Percentiles rank a stretch among this genome's conserved stretches.
These are phyloP conservation scores for Pueraria montana DNA, from an alignment of 306 rosid genomes.

Conservation along the genomic window DNA sequence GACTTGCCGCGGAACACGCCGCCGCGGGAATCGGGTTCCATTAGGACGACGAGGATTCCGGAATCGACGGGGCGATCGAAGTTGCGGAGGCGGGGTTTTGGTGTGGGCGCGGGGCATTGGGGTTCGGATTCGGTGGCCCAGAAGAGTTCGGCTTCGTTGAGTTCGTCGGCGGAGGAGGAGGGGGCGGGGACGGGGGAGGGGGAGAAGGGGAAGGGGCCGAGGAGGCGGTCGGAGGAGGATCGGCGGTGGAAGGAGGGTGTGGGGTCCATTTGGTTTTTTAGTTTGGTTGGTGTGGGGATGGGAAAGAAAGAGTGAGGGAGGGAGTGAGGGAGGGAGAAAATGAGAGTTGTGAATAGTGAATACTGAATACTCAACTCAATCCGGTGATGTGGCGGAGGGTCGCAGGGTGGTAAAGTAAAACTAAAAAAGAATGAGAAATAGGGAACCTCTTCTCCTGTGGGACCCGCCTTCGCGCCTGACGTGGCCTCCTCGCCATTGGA, in stretches of 20 bases:
- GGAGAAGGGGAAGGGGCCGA: constrained; percentile 55
- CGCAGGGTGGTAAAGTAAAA: constrained; percentile 20
- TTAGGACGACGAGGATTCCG: constrained; percentile 68
- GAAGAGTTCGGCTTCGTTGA: constrained; percentile 80
- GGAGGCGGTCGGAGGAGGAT: constrained; percentile 69
- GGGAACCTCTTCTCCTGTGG: neutral
- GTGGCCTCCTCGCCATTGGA: neutral
- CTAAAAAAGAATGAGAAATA: neutral
- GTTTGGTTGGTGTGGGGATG: neutral
- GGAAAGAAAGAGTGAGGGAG: neutral
- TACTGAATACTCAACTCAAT: neutral
- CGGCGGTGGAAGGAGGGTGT: constrained; percentile 59
- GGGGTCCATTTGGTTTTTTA: constrained; percentile 61
- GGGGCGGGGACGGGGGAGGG: neutral
- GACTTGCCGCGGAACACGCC: constrained; percentile 58
- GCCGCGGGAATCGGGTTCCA: constrained; percentile 46
- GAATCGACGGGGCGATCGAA: constrained; percentile 53
- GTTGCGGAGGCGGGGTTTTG: constrained; percentile 23
- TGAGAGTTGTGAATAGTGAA: neutral
- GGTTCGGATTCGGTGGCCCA: constrained; percentile 65
- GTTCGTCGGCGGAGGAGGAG: constrained; percentile 57
- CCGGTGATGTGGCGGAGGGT: constrained; percentile 65
- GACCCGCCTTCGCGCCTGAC: neutral
- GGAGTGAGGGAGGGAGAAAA: neutral
- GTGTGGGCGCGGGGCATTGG: neutral